A percentile compares a stretch with the other conserved stretches of the same genome.
Conservation (phyloP, 2,329 filamentous ascomycete genomes). For the Parastagonospora avenae region DNA sequence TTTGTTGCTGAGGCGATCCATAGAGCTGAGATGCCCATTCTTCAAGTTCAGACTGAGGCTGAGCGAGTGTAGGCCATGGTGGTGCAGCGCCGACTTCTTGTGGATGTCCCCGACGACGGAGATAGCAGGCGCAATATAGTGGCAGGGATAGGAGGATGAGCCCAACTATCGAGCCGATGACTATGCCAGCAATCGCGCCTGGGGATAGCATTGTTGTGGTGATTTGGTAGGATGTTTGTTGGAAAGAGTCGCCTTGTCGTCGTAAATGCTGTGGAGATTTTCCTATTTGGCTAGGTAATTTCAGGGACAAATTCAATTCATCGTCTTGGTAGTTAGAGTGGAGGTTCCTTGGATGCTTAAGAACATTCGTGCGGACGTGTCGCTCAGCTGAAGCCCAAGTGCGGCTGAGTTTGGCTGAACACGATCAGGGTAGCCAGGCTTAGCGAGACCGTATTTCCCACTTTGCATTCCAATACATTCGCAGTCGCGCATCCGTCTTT, state of each 20-base stretch:
- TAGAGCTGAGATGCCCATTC: neutral
- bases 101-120: neutral
- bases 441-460: no score
- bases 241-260: neutral
- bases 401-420: no score
- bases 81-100: neutral
- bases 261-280: neutral
- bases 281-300: neutral
- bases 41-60: neutral
- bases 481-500: no score
- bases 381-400: no score
- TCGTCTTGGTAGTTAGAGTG: no score
- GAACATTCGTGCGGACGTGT: no score
- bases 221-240: no score
- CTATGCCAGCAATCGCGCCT: conserved; percentile 1
- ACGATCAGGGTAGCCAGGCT: no score
- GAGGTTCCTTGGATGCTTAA: no score
- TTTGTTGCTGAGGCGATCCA: neutral
- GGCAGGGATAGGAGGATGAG: neutral
- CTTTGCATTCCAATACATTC: no score
- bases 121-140: neutral
- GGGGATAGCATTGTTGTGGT: neutral
- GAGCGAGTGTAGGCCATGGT: neutral
- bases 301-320: no score
- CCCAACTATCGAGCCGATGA: neutral